A percentile compares a stretch with the other conserved stretches of the same genome.
Evolutionary conservation across 1,139 yeast genomes (phyloP).

Genomic region (Lodderomyces beijingensis): DNA sequence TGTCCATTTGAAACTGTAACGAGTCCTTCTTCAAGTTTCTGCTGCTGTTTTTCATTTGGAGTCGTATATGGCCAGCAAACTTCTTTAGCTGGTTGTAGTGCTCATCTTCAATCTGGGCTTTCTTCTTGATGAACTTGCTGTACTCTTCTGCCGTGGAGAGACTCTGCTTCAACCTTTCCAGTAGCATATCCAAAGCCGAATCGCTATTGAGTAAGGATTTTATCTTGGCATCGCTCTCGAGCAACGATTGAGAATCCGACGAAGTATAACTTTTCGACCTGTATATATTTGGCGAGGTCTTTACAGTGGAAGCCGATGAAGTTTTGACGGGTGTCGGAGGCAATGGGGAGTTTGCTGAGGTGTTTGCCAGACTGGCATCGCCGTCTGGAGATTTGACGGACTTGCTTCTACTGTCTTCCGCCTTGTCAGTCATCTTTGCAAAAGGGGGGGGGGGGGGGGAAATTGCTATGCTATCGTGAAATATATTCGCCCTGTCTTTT

Average conservation of each 20-base stretch:
- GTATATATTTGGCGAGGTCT: constrained; percentile 2
- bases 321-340: background rate
- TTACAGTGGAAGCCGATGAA: background rate
- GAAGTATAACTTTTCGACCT: too few relatives aligned
- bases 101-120: constrained; percentile 75
- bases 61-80: constrained; percentile 52
- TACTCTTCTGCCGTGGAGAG: constrained; percentile 82
- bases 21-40: constrained; percentile 62
- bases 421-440: too few relatives aligned
- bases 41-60: constrained; percentile 43
- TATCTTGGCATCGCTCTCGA: constrained; percentile 16
- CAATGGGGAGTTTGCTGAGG: too few relatives aligned
- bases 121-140: constrained; percentile 70
- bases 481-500: too few relatives aligned
- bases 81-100: constrained; percentile 71
- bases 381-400: too few relatives aligned
- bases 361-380: too few relatives aligned
- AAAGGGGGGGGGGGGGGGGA: too few relatives aligned
- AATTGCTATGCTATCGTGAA: too few relatives aligned
- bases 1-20: constrained; percentile 61
- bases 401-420: too few relatives aligned
- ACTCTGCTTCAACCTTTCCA: constrained; percentile 73
- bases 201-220: constrained; percentile 34
- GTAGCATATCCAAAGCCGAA: constrained; percentile 55
- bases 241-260: constrained; percentile 8